A percentile compares a stretch with the other conserved stretches of the same genome.
phyloP scores from a whole-genome alignment of 345 rosid species.

The Carallia pectinifolia region DNA sequence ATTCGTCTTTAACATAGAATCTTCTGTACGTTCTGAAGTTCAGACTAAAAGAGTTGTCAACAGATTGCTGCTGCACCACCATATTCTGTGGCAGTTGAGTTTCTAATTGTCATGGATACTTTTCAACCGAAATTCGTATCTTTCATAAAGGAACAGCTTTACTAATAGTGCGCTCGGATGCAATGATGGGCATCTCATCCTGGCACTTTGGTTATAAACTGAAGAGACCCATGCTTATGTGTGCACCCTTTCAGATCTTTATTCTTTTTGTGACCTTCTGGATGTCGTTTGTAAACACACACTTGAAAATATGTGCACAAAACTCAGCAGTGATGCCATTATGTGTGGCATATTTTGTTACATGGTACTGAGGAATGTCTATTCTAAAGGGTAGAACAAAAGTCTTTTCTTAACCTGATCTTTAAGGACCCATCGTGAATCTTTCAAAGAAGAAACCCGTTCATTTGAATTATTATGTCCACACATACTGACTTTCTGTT shows the following conservation, averaged over 20 bases:
- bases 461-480: background rate
- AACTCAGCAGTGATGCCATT: too few species aligned
- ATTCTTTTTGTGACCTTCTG: background rate
- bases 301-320: too few species aligned
- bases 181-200: slow-evolving; percentile 22
- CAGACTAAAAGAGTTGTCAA: slow-evolving; percentile 35
- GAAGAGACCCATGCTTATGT: background rate
- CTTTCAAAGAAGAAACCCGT: too few species aligned
- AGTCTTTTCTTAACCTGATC: too few species aligned
- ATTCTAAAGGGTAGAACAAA: too few species aligned
- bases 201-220: background rate
- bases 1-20: slow-evolving; percentile 14
- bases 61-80: slow-evolving; percentile 14
- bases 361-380: too few species aligned
- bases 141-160: slow-evolving; percentile 6
- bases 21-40: slow-evolving; percentile 25
- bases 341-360: too few species aligned
- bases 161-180: slow-evolving; percentile 16
- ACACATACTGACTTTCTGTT: background rate
- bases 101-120: background rate
- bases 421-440: too few species aligned
- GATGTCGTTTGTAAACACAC: background rate
- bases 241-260: background rate
- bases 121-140: too few species aligned
- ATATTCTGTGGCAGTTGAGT: slow-evolving; percentile 27